A percentile compares a stretch with the other conserved stretches of the same genome.
phyloP scores from a whole-genome alignment of 495 filamentous ascomycete genomes.

The Hyaloscypha finlandica region DNA sequence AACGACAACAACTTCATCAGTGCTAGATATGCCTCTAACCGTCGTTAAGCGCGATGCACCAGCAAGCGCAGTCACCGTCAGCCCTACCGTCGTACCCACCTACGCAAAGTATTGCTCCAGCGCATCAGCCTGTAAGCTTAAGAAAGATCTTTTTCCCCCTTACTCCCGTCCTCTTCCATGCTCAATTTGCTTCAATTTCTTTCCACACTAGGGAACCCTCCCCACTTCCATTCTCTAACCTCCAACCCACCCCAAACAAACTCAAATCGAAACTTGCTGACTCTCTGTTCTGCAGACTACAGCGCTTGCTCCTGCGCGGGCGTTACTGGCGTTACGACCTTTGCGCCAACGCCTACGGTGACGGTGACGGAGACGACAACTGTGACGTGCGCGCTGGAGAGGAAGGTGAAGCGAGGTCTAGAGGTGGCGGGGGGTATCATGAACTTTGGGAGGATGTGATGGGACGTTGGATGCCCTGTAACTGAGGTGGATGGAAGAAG shows the following conservation, averaged over 20 bases:
- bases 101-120: constrained; percentile 9
- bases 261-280: not conserved
- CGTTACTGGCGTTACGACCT: not conserved
- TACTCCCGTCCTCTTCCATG: not conserved
- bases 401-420: not conserved
- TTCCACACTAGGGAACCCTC: no score
- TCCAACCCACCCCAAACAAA: not conserved
- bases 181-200: not conserved
- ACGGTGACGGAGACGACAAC: not conserved
- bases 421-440: not conserved
- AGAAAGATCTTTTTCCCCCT: not conserved
- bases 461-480: not conserved
- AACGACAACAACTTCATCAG: not conserved
- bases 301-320: constrained; percentile 5
- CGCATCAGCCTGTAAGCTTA: not conserved
- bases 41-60: not conserved
- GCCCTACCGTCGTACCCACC: not conserved
- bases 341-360: not conserved
- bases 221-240: not conserved
- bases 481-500: not conserved
- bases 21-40: not conserved
- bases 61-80: not conserved
- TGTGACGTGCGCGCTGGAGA: not conserved
- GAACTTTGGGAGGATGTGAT: not conserved
- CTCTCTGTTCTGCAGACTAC: not conserved